Base-by-base conservation (phyloP, 805 yeast species). In the Isabelozyma gotoi region DNA sequence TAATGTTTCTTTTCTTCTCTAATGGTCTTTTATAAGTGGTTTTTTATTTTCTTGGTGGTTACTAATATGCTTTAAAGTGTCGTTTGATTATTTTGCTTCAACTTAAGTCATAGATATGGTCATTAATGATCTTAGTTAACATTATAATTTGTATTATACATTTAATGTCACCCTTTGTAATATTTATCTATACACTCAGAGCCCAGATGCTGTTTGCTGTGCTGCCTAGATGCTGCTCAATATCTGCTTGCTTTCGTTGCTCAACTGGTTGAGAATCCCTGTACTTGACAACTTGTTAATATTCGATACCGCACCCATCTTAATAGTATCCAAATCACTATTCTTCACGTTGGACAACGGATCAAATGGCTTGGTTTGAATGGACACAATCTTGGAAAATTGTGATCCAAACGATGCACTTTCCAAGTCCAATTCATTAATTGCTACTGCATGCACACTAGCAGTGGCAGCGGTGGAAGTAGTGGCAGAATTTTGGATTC, bases 351-450 rank as follows among this genome's bases (percentile, higher is more conserved):
- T 70, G 1, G 81, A 77, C 21, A 81, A 60, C 1, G 97, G 96
- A 64, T 94, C 97, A 50, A 79, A 73, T 3, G 84, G 75, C 49
- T 74, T 80, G 12, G 65, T 65, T 27, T 78, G 73, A 38, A 90
- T 82, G 2, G 86, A 77, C 1, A 77, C 80, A 46, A 94, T 71
- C 56, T 78, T 82, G 41, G 95, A 87, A 63, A 80, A 94, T 41
- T 84, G 81, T 0, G 97, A 84, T 2, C 98, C 98, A 65, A 91
- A 94, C 2, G 94, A 73, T 2, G 74, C 60, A 39, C 84, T 76
- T 48, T 90, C 96, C 19, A 76, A 57, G 41, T 85, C 90, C 21
- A 77, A 54, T 39, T 78, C 82, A 33, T 62, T 63, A 29, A 71
- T 65, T 20, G 71, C 73, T 33, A 68, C 62, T 3, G 62, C 46